Percentiles rank a stretch among this genome's conserved stretches.
phyloP scores from a whole-genome alignment of 768 basidiomycete genomes.

The Cantharellus cinnabarinus region DNA sequence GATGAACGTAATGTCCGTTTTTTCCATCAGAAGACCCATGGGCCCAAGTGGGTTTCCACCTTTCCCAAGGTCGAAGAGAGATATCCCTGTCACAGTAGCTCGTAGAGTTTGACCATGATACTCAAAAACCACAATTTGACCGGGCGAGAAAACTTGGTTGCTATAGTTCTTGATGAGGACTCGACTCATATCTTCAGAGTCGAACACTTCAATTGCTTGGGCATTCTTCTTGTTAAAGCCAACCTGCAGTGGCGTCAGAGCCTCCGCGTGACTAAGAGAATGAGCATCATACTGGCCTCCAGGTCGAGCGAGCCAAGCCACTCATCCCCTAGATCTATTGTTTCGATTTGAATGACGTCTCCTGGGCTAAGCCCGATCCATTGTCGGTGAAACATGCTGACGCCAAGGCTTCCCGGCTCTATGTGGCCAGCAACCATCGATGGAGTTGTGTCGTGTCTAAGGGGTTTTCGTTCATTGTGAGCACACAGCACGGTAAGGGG shows the following conservation, averaged over 20 bases:
- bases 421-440: slow-evolving; percentile 26
- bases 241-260: slow-evolving; percentile 13
- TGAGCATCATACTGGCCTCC: slow-evolving; percentile 23
- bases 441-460: slow-evolving; percentile 54
- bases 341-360: slow-evolving; percentile 52
- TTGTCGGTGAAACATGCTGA: slow-evolving; percentile 57
- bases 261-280: neutral
- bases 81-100: slow-evolving; percentile 39
- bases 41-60: slow-evolving; percentile 5
- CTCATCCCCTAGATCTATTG: slow-evolving; percentile 29
- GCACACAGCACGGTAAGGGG: neutral
- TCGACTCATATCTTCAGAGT: slow-evolving; percentile 65
- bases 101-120: slow-evolving; percentile 73
- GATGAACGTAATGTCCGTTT: slow-evolving; percentile 78
- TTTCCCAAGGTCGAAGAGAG: slow-evolving; percentile 38
- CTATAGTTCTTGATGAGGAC: slow-evolving; percentile 58
- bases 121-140: slow-evolving; percentile 64
- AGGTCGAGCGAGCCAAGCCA: slow-evolving; percentile 67
- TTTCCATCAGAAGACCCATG: slow-evolving; percentile 69
- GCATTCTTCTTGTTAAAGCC: slow-evolving; percentile 36
- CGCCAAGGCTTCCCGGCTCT: slow-evolving; percentile 48
- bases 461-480: neutral
- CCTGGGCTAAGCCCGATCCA: slow-evolving; percentile 82
- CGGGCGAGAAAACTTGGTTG: slow-evolving; percentile 45
- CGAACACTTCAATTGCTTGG: slow-evolving; percentile 50